A percentile compares a stretch with the other conserved stretches of the same genome.
These are phyloP conservation scores for Magnusiomyces clavatus DNA, from an alignment of 1,139 yeast species.

Conservation along the genomic window DNA sequence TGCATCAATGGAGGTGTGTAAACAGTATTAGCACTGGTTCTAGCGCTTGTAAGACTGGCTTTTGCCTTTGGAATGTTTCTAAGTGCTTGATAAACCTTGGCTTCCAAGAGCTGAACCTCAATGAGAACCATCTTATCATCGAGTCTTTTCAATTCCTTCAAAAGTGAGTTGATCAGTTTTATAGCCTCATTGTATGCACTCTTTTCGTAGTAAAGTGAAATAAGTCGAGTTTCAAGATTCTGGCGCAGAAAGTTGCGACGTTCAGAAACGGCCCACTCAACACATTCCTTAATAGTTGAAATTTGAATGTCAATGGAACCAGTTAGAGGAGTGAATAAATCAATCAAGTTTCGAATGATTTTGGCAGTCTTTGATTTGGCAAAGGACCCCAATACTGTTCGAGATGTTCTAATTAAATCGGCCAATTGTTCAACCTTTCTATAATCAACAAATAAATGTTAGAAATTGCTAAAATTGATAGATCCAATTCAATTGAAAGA, in stretches of 20 bases:
- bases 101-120: conserved; percentile 88
- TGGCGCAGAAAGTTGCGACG: conserved; percentile 87
- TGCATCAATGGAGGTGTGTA: conserved; percentile 93
- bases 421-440: conserved; percentile 45
- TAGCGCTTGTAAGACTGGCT: conserved; percentile 89
- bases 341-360: conserved; percentile 60
- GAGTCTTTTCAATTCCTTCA: conserved; percentile 80
- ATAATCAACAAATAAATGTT: conserved; percentile 13
- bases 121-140: conserved; percentile 94
- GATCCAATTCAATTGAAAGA: conserved; percentile 20
- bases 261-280: conserved; percentile 79
- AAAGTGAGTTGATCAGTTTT: conserved; percentile 58
- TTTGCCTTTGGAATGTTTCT: conserved; percentile 88
- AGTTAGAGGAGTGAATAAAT: conserved; percentile 63
- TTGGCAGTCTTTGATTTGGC: conserved; percentile 96
- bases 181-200: conserved; percentile 65
- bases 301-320: conserved; percentile 67
- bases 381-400: conserved; percentile 58
- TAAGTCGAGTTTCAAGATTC: conserved; percentile 74
- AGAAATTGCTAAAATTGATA: conserved; percentile 12
- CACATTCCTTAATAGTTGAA: conserved; percentile 64
- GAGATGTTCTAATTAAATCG: conserved; percentile 59
- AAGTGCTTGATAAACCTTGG: conserved; percentile 83
- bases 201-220: conserved; percentile 62
- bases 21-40: conserved; percentile 93